Evolutionary conservation across 2,329 filamentous ascomycete species (phyloP), one percentile per base, ranked within the genome.

Genomic region (Epichloe hybrida): DNA sequence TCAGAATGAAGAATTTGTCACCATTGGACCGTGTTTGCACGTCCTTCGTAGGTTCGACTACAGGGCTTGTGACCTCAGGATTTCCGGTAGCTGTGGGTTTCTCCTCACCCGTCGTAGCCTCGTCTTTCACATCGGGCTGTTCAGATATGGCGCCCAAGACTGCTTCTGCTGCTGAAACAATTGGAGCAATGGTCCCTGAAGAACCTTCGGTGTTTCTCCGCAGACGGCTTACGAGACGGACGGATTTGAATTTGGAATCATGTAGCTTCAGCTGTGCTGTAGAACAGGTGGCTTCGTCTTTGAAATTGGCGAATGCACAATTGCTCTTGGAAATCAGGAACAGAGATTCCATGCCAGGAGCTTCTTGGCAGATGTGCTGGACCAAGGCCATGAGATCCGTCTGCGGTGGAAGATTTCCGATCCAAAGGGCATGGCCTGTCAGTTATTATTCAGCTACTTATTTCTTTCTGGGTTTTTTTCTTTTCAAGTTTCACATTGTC

Each of bases 311-410:
- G 69, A 97, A 97, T 0, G 90, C 91, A 62, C 91, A 97, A 63
- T 96, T 96, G 64, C 90, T 96, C 66, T 96, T 96, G 0, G 90
- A 91, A 41, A 97, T 97, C 37, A 97, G 71, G 58, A 97, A 96
- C 0, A 97, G 72, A 45, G 89, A 95, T 63, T 95, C 86, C 21
- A 97, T 80, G 1, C 89, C 79, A 0, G 75, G 77, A 0, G 88
- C 83, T 56, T 90, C 84, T 55, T 80, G 81, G 54, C 87, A 94
- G 52, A 96, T 93, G 63, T 96, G 87, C 53, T 93, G 81, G 49
- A 96, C 95, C n/a, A 97, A 71, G 52, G 79, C 85, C 67, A 88
- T 82, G 12, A 97, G 75, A 40, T 83, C 83, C 0, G 89, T 86
- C 46, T 88, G 85, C 0, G 88, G 86, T 4, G 91, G 90, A 0